Conservation (phyloP, 2,329 filamentous ascomycete species). For the Aspergillus candidus region DNA sequence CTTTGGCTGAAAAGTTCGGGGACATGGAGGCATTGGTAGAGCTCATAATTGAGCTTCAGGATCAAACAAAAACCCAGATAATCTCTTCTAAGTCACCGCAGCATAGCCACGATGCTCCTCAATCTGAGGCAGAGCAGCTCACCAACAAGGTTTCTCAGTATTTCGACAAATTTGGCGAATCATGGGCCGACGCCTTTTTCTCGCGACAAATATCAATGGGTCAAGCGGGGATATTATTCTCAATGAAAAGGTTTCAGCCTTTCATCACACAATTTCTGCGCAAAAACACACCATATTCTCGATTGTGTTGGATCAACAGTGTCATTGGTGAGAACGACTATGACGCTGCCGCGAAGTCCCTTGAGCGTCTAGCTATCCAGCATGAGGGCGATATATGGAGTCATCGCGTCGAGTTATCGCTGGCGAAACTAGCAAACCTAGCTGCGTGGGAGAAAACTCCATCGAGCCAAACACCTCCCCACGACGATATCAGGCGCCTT, state of each 20-base stretch:
- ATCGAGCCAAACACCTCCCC: slow-evolving; percentile 31
- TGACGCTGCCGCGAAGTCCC: slow-evolving; percentile 61
- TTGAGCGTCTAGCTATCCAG: slow-evolving; percentile 63
- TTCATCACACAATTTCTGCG: slow-evolving; percentile 75
- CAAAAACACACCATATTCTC: slow-evolving; percentile 63
- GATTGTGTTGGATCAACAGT: slow-evolving; percentile 93
- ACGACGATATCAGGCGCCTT: slow-evolving; percentile 47
- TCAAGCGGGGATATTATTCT: slow-evolving; percentile 62
- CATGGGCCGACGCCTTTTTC: slow-evolving; percentile 66
- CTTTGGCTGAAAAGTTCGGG: slow-evolving; percentile 55
- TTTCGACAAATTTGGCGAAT: slow-evolving; percentile 46
- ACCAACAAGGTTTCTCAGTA: slow-evolving; percentile 40
- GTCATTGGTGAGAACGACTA: slow-evolving; percentile 71
- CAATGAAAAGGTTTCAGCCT: slow-evolving; percentile 61
- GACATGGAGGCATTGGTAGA: slow-evolving; percentile 59
- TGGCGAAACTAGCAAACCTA: slow-evolving; percentile 75
- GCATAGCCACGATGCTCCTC: slow-evolving; percentile 11
- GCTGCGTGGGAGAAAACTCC: slow-evolving; percentile 48
- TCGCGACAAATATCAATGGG: slow-evolving; percentile 65
- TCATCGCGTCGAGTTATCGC: slow-evolving; percentile 85
- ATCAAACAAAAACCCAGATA: slow-evolving; percentile 28
- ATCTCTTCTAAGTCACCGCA: slow-evolving; percentile 9
- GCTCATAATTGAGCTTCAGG: slow-evolving; percentile 38
- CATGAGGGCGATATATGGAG: slow-evolving; percentile 80
- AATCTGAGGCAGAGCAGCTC: slow-evolving; percentile 28